phyloP scores from a whole-genome alignment of 2,329 filamentous ascomycete genomes.

The Aspergillus aculeatus region DNA sequence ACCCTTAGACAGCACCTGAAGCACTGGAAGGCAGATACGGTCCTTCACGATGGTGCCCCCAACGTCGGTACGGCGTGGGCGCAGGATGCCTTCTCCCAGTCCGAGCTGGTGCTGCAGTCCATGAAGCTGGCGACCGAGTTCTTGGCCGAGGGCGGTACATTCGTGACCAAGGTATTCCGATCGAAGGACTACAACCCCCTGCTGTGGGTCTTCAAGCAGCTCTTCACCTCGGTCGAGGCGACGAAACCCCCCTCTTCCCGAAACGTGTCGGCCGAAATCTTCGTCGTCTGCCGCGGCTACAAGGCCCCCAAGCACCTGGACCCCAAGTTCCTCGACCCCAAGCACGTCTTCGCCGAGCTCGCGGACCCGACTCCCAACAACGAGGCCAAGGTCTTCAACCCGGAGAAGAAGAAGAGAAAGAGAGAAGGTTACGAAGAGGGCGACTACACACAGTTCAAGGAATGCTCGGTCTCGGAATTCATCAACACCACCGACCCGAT shows the following conservation, averaged over 20 bases:
- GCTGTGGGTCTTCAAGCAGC: conserved; percentile 95
- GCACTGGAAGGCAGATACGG: conserved; percentile 92
- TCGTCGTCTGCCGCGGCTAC: conserved; percentile 92
- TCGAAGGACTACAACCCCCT: conserved; percentile 96
- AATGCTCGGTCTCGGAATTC: conserved; percentile 84
- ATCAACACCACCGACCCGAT: conserved; percentile 93
- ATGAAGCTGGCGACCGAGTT: conserved; percentile 96
- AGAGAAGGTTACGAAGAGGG: conserved; percentile 97
- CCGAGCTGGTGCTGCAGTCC: conserved; percentile 84
- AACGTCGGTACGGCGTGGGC: conserved; percentile 98
- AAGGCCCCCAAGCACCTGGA: conserved; percentile 94
- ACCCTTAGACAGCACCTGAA: conserved; percentile 89
- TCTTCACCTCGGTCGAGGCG: conserved; percentile 92
- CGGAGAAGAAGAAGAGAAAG: conserved; percentile 95
- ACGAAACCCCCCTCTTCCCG: conserved; percentile 95
- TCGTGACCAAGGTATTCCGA: conserved; percentile 96
- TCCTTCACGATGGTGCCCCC: conserved; percentile 93
- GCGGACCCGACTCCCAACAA: conserved; percentile 84
- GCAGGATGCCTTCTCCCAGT: conserved; percentile 97
- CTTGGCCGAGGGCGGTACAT: conserved; percentile 80
- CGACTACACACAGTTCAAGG: conserved; percentile 89
- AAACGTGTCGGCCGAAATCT: conserved; percentile 97
- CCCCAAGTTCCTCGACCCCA: conserved; percentile 85
- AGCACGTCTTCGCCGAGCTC: conserved; percentile 90
- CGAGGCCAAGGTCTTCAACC: conserved; percentile 97